Conservation (phyloP, 352 stramenopile species). For the Thraustotheca clavata region DNA sequence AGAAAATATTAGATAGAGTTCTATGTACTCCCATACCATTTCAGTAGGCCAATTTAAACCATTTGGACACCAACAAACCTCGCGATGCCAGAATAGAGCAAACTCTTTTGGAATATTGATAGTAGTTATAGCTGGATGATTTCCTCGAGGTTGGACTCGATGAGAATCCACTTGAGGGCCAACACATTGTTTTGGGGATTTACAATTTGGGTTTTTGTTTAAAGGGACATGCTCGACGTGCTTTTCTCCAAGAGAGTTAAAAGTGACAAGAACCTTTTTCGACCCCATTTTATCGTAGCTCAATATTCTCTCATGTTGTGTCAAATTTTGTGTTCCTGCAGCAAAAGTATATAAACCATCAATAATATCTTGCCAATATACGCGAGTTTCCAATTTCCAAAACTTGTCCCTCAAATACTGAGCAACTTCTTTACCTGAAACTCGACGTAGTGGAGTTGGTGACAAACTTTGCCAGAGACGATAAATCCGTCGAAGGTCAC, state of each 20-base stretch:
- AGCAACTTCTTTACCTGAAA: background rate
- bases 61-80: conserved; percentile 13
- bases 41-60: too few relatives aligned
- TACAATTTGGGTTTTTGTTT: background rate
- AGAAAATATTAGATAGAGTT: too few relatives aligned
- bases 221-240: background rate
- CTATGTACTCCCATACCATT: too few relatives aligned
- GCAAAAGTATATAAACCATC: background rate
- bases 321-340: background rate
- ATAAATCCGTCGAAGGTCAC: conserved; percentile 8
- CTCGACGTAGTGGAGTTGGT: background rate
- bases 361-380: conserved; percentile 1
- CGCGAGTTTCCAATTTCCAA: background rate
- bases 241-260: conserved; percentile 19
- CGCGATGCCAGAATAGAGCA: background rate
- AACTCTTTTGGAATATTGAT: background rate
- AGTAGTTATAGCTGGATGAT: background rate
- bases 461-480: conserved; percentile 6
- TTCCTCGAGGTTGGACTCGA: background rate
- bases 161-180: background rate
- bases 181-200: background rate
- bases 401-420: background rate
- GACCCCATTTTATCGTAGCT: conserved; percentile 1
- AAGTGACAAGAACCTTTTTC: conserved; percentile 1
- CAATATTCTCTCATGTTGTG: background rate